These are phyloP conservation scores for Chaetomium fimeti DNA, from an alignment of 495 filamentous ascomycete genomes.

Conservation along the genomic window DNA sequence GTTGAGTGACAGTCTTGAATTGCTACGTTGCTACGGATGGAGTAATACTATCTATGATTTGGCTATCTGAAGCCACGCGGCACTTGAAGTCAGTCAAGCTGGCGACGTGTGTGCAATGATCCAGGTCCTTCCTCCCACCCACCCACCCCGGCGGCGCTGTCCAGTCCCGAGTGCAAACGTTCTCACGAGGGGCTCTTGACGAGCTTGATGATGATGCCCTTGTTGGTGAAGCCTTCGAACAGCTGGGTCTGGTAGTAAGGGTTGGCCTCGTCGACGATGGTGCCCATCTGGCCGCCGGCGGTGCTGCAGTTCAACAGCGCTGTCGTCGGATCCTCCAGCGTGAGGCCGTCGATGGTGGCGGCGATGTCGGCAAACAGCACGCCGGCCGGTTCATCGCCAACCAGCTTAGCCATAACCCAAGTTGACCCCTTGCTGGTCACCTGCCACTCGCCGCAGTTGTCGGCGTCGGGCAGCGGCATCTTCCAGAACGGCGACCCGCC, in stretches of 20 bases:
- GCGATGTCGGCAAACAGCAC: slow-evolving; percentile 6
- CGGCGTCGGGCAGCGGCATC: background rate
- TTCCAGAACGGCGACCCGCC: background rate
- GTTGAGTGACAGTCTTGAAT: no score
- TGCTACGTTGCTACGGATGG: no score
- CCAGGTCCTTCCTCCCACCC: no score
- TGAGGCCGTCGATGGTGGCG: slow-evolving; percentile 1
- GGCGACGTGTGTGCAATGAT: no score
- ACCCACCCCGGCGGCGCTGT: no score
- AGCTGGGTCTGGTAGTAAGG: background rate
- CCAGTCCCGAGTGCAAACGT: no score
- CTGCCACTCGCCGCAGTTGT: slow-evolving; percentile 3
- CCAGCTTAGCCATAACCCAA: background rate
- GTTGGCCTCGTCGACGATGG: background rate
- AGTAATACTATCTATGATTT: no score
- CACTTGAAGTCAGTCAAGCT: no score
- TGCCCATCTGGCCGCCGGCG: slow-evolving; percentile 1
- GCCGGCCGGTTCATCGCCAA: background rate
- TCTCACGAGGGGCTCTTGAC: background rate
- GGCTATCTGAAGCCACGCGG: no score
- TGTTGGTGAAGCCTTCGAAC: background rate
- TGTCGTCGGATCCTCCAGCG: background rate
- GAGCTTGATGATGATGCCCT: slow-evolving; percentile 1
- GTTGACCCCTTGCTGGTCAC: background rate
- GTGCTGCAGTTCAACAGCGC: background rate